Evolutionary conservation across 2,329 filamentous ascomycete genomes (phyloP).

Genomic region (Trichophyton benhamiae): DNA sequence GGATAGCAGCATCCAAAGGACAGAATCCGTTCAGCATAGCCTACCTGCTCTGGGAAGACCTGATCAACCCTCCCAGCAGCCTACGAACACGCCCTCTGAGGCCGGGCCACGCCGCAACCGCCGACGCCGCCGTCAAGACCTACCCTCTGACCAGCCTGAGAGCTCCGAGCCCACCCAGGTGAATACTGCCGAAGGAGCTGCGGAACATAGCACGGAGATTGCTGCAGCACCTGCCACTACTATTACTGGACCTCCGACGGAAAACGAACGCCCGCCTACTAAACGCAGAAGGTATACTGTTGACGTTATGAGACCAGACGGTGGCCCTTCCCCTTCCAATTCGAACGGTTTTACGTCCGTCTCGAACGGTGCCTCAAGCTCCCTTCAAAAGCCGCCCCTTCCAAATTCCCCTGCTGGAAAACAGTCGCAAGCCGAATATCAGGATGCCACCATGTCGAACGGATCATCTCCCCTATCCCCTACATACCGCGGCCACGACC

Average conservation of each 20-base stretch:
- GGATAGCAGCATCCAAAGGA: slow-evolving; percentile 1
- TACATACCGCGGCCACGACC: slow-evolving; percentile 70
- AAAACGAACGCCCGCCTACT: slow-evolving; percentile 28
- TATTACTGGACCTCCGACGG: slow-evolving; percentile 13
- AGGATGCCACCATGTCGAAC: not conserved
- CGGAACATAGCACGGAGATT: slow-evolving; percentile 11
- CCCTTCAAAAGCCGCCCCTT: slow-evolving; percentile 39
- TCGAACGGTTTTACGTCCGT: slow-evolving; percentile 45
- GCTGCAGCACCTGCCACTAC: not conserved
- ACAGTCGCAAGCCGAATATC: slow-evolving; percentile 8
- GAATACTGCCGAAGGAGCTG: slow-evolving; percentile 18
- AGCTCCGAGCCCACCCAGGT: slow-evolving; percentile 15
- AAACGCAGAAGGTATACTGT: slow-evolving; percentile 48
- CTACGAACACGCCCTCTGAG: not conserved
- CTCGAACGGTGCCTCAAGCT: slow-evolving; percentile 44
- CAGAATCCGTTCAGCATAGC: not conserved
- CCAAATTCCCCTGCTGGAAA: slow-evolving; percentile 45
- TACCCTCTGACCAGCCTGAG: slow-evolving; percentile 19
- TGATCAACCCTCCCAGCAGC: slow-evolving; percentile 1
- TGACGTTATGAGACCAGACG: slow-evolving; percentile 52
- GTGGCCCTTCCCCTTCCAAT: slow-evolving; percentile 31
- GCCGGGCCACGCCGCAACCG: slow-evolving; percentile 7
- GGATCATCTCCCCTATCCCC: slow-evolving; percentile 14
- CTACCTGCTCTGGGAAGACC: slow-evolving; percentile 7
- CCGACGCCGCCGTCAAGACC: slow-evolving; percentile 23